Conservation (phyloP, 768 basidiomycete species). For the Lactifluus echinatus region DNA sequence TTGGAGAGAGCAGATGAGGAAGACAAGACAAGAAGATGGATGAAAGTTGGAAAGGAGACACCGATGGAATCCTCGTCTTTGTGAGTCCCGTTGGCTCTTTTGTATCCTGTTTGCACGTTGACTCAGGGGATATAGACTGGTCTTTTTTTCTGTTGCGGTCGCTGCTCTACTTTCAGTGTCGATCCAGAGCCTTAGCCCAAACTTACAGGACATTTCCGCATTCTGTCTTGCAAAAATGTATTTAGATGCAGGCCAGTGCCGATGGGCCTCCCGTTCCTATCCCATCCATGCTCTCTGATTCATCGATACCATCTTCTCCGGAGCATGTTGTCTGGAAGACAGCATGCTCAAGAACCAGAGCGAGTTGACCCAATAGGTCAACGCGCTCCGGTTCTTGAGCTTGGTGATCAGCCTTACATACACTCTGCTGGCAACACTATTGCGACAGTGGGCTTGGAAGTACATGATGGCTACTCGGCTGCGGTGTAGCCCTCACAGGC, state of each 20-base stretch:
- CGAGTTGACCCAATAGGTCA: too few species aligned
- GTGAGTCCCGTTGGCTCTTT: neutral
- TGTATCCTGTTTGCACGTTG: neutral
- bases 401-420: too few species aligned
- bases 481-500: too few species aligned
- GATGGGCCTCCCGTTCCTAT: neutral
- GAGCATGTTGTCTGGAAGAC: too few species aligned
- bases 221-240: neutral
- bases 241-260: neutral
- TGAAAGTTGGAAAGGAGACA: too few species aligned
- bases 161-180: neutral
- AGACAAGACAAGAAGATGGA: too few species aligned
- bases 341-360: too few species aligned
- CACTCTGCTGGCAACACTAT: too few species aligned
- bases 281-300: neutral
- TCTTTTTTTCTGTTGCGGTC: neutral
- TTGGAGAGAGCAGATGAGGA: too few species aligned
- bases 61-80: neutral
- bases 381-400: too few species aligned
- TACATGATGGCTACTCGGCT: too few species aligned
- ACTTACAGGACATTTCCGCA: neutral
- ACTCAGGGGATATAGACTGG: neutral
- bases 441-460: too few species aligned
- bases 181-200: neutral
- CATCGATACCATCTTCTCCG: neutral